These are phyloP conservation scores for Phaseolus coccineus DNA, from an alignment of 331 rosid species.

Conservation along the genomic window DNA sequence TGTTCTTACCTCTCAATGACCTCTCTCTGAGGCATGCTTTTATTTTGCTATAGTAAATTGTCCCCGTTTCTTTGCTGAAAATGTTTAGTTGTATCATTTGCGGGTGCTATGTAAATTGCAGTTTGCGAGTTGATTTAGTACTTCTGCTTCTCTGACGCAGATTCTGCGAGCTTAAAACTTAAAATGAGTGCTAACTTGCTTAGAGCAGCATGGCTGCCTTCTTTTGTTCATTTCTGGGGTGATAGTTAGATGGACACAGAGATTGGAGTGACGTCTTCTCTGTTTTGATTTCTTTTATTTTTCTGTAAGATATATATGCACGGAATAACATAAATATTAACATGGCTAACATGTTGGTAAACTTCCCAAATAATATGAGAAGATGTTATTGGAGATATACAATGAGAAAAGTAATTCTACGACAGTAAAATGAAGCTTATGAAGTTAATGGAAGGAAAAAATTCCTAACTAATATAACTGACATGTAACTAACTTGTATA, in stretches of 20 bases:
- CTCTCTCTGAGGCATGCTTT: background rate
- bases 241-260: background rate
- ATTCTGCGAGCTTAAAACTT: constrained; percentile 23
- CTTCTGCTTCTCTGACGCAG: constrained; percentile 28
- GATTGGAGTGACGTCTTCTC: background rate
- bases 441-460: background rate
- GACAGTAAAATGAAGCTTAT: background rate
- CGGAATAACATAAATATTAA: background rate
- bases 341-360: background rate
- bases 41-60: constrained; percentile 17
- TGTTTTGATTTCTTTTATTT: background rate
- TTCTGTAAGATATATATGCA: background rate
- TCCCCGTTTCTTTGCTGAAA: constrained; percentile 33
- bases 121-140: constrained; percentile 20
- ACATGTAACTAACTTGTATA: background rate
- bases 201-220: constrained; percentile 16
- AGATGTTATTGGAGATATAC: background rate
- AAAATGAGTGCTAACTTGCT: background rate
- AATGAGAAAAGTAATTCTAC: background rate
- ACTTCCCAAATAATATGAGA: background rate
- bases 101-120: constrained; percentile 26
- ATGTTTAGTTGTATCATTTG: constrained; percentile 15
- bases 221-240: constrained; percentile 27
- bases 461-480: background rate
- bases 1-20: background rate